A percentile compares a stretch with the other conserved stretches of the same genome.
Evolutionary conservation across 371 early-diverging fungal genomes (phyloP).

Genomic region (Parasitella parasitica): DNA sequence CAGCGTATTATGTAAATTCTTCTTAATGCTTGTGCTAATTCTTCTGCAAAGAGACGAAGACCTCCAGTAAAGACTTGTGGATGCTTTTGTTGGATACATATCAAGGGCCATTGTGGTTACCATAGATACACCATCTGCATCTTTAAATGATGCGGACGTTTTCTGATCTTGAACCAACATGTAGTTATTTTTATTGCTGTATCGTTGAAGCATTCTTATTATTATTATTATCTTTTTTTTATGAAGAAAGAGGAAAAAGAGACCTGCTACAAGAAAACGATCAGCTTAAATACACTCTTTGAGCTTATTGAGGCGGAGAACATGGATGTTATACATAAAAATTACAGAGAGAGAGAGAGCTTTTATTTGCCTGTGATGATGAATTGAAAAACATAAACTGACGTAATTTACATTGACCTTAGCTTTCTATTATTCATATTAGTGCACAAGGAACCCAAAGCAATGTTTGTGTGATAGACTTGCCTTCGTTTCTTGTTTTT

Average conservation of each 20-base stretch:
- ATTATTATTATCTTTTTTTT: no score
- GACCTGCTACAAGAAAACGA: neutral
- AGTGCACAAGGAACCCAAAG: no score
- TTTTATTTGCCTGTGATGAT: neutral
- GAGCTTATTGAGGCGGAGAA: neutral
- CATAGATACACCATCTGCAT: neutral
- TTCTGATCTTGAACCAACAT: slow-evolving; percentile 12
- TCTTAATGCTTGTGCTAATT: slow-evolving; percentile 13
- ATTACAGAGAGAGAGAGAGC: neutral
- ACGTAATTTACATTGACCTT: slow-evolving; percentile 3
- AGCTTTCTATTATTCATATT: neutral
- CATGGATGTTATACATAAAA: neutral
- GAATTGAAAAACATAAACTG: neutral
- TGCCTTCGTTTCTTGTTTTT: slow-evolving; percentile 11
- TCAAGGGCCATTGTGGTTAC: neutral
- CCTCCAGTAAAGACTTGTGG: neutral
- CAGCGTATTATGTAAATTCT: slow-evolving; percentile 8
- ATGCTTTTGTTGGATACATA: neutral
- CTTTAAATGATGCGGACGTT: neutral
- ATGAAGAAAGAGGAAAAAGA: neutral
- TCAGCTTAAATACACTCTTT: neutral
- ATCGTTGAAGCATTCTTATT: slow-evolving; percentile 1
- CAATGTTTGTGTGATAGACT: neutral
- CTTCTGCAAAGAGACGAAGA: slow-evolving; percentile 14
- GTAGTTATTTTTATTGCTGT: slow-evolving; percentile 9